These are phyloP conservation scores for Barbatosphaeria neglecta DNA, from an alignment of 495 filamentous ascomycete genomes.

Conservation along the genomic window DNA sequence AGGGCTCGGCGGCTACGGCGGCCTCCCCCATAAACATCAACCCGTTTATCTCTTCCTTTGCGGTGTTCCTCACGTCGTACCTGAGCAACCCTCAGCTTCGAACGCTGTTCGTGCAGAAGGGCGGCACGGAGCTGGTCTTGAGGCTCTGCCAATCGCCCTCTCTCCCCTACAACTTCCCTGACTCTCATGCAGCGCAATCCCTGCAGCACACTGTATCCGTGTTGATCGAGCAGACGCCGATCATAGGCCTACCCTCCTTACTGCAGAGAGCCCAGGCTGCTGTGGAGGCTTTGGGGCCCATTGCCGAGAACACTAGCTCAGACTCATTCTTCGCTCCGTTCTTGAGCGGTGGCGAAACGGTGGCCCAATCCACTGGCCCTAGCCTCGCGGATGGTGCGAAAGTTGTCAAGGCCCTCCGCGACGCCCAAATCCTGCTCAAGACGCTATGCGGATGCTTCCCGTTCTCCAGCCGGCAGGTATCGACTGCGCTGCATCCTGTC, in stretches of 20 bases:
- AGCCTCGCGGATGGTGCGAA: conserved; percentile 52
- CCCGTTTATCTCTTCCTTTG: conserved; percentile 62
- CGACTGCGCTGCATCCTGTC: conserved; percentile 49
- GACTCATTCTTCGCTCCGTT: conserved; percentile 52
- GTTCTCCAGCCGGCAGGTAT: conserved; percentile 35
- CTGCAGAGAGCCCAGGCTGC: conserved; percentile 59
- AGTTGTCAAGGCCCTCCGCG: conserved; percentile 64
- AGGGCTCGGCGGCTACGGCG: background rate
- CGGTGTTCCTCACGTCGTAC: conserved; percentile 66
- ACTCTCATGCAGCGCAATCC: conserved; percentile 49
- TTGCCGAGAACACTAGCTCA: conserved; percentile 34
- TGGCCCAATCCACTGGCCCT: conserved; percentile 12
- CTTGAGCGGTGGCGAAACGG: conserved; percentile 15
- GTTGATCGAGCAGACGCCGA: conserved; percentile 71
- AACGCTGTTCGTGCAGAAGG: conserved; percentile 59
- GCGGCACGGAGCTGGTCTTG: conserved; percentile 74
- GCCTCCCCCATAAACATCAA: conserved; percentile 19
- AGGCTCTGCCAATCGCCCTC: conserved; percentile 72
- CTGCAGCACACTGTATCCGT: conserved; percentile 64
- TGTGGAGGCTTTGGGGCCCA: conserved; percentile 52
- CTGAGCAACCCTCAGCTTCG: conserved; percentile 68
- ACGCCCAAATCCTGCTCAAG: conserved; percentile 59
- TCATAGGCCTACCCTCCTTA: conserved; percentile 69
- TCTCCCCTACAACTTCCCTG: conserved; percentile 63
- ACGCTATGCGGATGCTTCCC: conserved; percentile 65